Base-by-base conservation (phyloP, 441 rosid genomes). In the Adansonia gregorii region DNA sequence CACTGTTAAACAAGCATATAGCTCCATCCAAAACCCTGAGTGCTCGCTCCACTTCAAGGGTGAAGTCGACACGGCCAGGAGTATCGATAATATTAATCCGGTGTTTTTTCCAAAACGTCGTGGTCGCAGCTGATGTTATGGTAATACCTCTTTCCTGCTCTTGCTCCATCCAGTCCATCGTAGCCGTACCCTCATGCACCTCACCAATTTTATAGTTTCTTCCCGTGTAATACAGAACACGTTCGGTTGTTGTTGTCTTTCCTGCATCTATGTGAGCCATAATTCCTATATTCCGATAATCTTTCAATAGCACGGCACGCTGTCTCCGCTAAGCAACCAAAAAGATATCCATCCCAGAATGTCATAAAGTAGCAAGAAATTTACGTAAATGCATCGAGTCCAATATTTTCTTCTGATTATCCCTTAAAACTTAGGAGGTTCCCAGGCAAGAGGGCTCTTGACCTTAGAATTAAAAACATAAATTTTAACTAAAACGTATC, bases 221-320 rank as follows among this genome's bases (percentile, higher is more conserved):
- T 78, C 97, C 98, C 0, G 98, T 93, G 78, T 93, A 95, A 81
- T 75, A 95, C 22, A 93, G 86, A 83, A 95, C 71, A 75, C 98
- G 83, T 81, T 95, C 98, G 0, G 99, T 95, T 19, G 99, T 95
- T 19, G 99, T 93, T 5, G 99, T 93, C 78, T 95, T 95, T 22
- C 99, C 99, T 0, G 99, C 98, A 85, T 95, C 99, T 67, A 95
- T 95, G 87, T 95, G 98, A 76, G 99, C 99, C 99, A 93, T 95
- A 80, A 95, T 93, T 67, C 98, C 99, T 3, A 95, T 93, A 82
- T 95, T 95, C 60, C 97, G 82, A 82, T 93, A 95, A 75, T 95
- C 99, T 70, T 76, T 87, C 81, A 95, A 84, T 0, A 98, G 96
- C 8, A 93, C 88, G 0, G 84, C 46, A 0, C 97, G 97, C 80